Evolutionary conservation across 2,329 filamentous ascomycete genomes (phyloP), one percentile per base, ranked within the genome.

Genomic region (Hypoxylon sp.): DNA sequence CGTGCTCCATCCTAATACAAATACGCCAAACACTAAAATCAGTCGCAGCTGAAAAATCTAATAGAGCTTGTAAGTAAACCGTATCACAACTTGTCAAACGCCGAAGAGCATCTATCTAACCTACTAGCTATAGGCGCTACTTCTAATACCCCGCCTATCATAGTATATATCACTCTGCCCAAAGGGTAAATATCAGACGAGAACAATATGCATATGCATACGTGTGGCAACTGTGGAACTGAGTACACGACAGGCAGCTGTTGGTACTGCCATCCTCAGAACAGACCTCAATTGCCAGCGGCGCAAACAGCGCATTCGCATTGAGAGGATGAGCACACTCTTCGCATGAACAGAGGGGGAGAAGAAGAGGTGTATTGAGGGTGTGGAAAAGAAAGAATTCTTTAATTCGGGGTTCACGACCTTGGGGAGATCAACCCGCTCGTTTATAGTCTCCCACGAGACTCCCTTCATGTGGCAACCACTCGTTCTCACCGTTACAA

Each of bases 251-350:
- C 71, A 46, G 75, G 75, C 55, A 76, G 75, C 74, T 78, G 76
- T 73, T 78, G 76, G 76, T 78, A 78, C 70, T 78, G 76, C 68
- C 76, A 78, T 72, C 76, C 76, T 55, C 75, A 77, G 68, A 70
- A 75, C 69, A 75, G 65, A 67, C 59, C 66, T 63, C 63, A 72
- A 52, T 52, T 56, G 29, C 25, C 30, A 37, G 43, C 53, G 39
- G 48, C 46, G 30, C 67, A 68, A 46, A 51, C 54, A 46, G 21
- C 55, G 29, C 66, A 66, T 51, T 43, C 46, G 30, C 67, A 70
- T 48, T 70, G 45, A 61, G 55, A 41, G 43, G 45, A 55, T 48
- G 50, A 14, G 23, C 39, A 41, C 3, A 19, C 32, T 25, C 47
- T 54, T 53, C 16, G 41, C 46, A 53, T 54, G 41, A 54, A 59